Base-by-base conservation (phyloP, 768 basidiomycete genomes). In the Suillus discolor region DNA sequence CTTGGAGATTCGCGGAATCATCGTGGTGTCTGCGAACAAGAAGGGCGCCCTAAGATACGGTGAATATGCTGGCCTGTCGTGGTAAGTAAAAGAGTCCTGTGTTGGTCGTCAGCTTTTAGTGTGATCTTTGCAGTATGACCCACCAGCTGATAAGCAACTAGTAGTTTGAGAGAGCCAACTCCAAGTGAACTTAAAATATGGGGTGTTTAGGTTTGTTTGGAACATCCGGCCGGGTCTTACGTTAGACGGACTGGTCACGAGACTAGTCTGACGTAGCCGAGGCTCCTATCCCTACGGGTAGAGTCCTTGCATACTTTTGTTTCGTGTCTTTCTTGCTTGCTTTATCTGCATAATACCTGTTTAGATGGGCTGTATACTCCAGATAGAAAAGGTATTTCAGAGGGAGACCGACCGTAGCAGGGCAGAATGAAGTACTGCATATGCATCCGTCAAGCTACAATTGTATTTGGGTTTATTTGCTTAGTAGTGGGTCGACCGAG, bases 1-100 rank as follows among this genome's bases (percentile, higher is more conserved):
- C 42, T 62, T 61, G 12, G 38, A 39, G 20, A 62, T 61, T 62
- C 63, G 57, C 13, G 63, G 63, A 31, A 64, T 64, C 63, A 64
- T 64, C 3, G 62, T 34, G n/a, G 20, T 38, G 23, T 23, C 53
- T 31, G 53, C 18, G 16, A 53, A 31, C 8, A 18, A 57, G 57
- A 57, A 16, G 38, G 16, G 38, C 57, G 38, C 6, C 16, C 38
- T 41, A 18, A 25, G 38, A 39, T 25, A 6, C 9, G 8, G 9
- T 34, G 54, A 18, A 34, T 54, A 34, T 18, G 36, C 0, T 23
- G 36, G 36, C n/a, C 36, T 23, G 36, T 38, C 1, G 23, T 16
- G n/a, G 8, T 57, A 57, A 8, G 25, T 18, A 15, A 8, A 4
- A n/a, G 13, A n/a, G 20, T 57, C 55, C 51, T 53, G 36, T 23